These are phyloP conservation scores for Acacia crassicarpa DNA, from an alignment of 306 rosid genomes.

Conservation along the genomic window DNA sequence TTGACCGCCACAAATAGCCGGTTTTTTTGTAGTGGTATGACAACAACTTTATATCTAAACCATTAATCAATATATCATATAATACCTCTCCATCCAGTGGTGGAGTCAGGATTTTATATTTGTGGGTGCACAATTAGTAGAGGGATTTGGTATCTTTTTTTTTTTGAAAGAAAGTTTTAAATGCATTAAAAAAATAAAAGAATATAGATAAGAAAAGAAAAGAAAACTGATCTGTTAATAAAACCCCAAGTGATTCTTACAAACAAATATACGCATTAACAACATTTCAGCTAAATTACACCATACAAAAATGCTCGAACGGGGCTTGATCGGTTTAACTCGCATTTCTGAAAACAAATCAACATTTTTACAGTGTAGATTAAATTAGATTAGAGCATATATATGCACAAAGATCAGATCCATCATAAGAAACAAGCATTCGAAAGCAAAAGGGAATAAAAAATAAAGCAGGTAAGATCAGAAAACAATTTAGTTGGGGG, in stretches of 20 bases:
- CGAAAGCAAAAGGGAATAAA: neutral
- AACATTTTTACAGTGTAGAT: neutral
- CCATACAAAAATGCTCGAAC: neutral
- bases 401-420: neutral
- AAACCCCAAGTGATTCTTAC: neutral
- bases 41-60: no score
- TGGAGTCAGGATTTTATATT: no score
- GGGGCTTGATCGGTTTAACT: neutral
- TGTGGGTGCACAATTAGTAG: no score
- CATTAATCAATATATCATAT: no score
- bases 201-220: no score
- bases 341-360: neutral
- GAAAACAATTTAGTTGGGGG: neutral
- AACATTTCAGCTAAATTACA: neutral
- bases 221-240: slow-evolving; percentile 75
- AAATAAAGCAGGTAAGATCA: neutral
- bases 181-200: no score
- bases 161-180: no score
- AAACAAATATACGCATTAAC: neutral
- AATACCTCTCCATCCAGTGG: no score
- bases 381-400: neutral
- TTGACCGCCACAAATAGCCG: no score
- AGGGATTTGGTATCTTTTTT: no score
- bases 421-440: neutral
- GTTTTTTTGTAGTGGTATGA: no score